These are phyloP conservation scores for Caulochytrium protostelioides DNA, from an alignment of 371 early-diverging fungal species.

Conservation along the genomic window DNA sequence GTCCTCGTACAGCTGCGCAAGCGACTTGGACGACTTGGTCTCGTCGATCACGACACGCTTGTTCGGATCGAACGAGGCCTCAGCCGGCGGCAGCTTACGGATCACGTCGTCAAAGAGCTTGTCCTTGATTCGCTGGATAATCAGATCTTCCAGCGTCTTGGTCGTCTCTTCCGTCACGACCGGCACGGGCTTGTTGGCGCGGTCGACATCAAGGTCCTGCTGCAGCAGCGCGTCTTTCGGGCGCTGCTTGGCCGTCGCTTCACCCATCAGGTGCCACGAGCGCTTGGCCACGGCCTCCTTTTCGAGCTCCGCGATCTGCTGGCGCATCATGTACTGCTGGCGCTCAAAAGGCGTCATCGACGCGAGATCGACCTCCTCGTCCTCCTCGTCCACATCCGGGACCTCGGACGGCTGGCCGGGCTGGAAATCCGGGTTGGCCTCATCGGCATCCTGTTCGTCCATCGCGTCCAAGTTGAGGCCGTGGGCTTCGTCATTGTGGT, in stretches of 20 bases:
- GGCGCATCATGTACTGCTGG: slow-evolving; percentile 38
- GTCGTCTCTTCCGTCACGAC: slow-evolving; percentile 82
- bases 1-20: slow-evolving; percentile 78
- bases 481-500: neutral
- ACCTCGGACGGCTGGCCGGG: slow-evolving; percentile 1
- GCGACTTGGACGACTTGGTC: slow-evolving; percentile 55
- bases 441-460: slow-evolving; percentile 7
- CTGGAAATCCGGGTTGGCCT: slow-evolving; percentile 2
- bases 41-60: slow-evolving; percentile 54
- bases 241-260: slow-evolving; percentile 47
- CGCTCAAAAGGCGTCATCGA: slow-evolving; percentile 38
- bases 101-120: slow-evolving; percentile 75
- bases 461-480: slow-evolving; percentile 1
- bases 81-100: slow-evolving; percentile 47
- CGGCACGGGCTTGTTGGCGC: slow-evolving; percentile 74
- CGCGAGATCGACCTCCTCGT: slow-evolving; percentile 2
- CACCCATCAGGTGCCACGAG: slow-evolving; percentile 77
- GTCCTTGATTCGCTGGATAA: slow-evolving; percentile 70
- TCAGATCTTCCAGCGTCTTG: slow-evolving; percentile 66
- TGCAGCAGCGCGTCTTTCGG: slow-evolving; percentile 82
- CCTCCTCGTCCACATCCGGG: slow-evolving; percentile 4
- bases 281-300: slow-evolving; percentile 57
- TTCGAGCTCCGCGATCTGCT: slow-evolving; percentile 58
- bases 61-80: slow-evolving; percentile 50
- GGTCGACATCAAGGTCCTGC: slow-evolving; percentile 80